A percentile compares a stretch with the other conserved stretches of the same genome.
Evolutionary conservation across 192 early-diverging fungal genomes (phyloP).

Genomic region (Gigaspora rosea): DNA sequence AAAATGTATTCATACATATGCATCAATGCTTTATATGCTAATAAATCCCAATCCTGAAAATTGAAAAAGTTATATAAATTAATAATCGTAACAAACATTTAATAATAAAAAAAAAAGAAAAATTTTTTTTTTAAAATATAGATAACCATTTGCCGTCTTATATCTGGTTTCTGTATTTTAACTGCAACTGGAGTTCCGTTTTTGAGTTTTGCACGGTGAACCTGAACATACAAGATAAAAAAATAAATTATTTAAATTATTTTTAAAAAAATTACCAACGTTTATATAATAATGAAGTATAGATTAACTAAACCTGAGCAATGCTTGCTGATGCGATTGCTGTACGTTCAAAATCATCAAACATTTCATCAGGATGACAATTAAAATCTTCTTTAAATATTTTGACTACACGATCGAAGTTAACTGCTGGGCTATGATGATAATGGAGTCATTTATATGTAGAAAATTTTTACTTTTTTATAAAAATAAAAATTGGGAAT

Average conservation of each 20-base stretch:
- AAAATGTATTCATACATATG: constrained; percentile 73
- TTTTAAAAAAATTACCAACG: no score
- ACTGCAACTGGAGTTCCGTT: constrained; percentile 78
- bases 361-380: constrained; percentile 60
- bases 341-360: constrained; percentile 64
- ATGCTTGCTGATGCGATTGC: constrained; percentile 92
- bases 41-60: constrained; percentile 66
- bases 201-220: constrained; percentile 78
- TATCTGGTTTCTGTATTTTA: constrained; percentile 93
- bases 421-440: constrained; percentile 79
- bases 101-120: not conserved
- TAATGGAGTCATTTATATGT: constrained; percentile 51
- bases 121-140: no score
- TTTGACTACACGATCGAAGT: constrained; percentile 59
- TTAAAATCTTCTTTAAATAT: constrained; percentile 73
- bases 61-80: not conserved
- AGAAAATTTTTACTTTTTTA: not conserved
- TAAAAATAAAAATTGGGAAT: not conserved
- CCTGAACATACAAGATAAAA: constrained; percentile 31
- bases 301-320: constrained; percentile 54
- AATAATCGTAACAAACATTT: not conserved
- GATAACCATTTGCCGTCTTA: constrained; percentile 73
- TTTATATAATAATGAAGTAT: no score
- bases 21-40: constrained; percentile 64
- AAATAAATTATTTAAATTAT: no score